Evolutionary conservation across 495 filamentous ascomycete species (phyloP), one percentile per base, ranked within the genome.

Genomic region (Penicillium atrosanguineum): DNA sequence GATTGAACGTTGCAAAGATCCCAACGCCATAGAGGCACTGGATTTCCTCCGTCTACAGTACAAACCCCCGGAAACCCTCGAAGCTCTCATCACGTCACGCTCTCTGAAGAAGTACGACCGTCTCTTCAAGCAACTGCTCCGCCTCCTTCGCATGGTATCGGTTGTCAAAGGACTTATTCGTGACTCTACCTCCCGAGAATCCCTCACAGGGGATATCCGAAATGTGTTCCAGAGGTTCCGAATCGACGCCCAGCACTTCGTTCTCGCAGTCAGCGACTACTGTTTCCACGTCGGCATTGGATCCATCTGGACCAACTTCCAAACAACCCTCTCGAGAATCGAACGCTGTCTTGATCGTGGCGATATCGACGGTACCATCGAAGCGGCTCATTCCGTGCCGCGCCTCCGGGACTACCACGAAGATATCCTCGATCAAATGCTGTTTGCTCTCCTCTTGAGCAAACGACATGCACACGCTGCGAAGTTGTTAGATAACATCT

Each of bases 41-140:
- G 94, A 98, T 67, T 97, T 98, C 62, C 76, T 98, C 16, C 83
- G 87, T 3, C 73, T 98, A 4, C 85, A 90, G 46, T 98, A 96
- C 73, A 87, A 83, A 37, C 82, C 94, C 0, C 90, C 93, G 0
- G 61, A 79, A 3, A 81, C 87, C 3, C 77, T 98, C 0, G 82
- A 86, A 34, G 72, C 83, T 0, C 77, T 97, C 48, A 85, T 98
- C 21, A 89, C 88, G 0, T 71, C 80, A 0, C 64, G 70, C 0
- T 74, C 84, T 1, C 73, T 98, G 12, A 66, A 82, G 18, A 89
- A 87, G 59, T 97, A 96, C 61, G 94, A 98, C 63, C 74, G 72
- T 23, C 79, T 96, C 18, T 96, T 95, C 73, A 87, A 82, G 51
- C 72, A 89, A 12, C 70, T 96, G 3, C 79, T 98, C 1, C 83